These are phyloP conservation scores for Colletotrichum sp. DNA, from an alignment of 2,329 filamentous ascomycete species.

Conservation along the genomic window DNA sequence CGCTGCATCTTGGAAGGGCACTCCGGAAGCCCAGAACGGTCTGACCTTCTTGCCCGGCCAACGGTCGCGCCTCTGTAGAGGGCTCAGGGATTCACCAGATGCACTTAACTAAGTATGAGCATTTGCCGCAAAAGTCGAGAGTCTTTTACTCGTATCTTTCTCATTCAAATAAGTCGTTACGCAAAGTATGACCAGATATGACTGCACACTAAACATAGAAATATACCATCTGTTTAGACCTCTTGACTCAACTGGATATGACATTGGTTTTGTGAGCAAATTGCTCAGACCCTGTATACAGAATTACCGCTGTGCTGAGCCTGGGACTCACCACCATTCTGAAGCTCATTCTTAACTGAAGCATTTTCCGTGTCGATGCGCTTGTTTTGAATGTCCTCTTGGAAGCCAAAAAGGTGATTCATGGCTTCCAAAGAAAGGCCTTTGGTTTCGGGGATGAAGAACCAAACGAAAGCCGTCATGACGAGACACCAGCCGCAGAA, in stretches of 20 bases:
- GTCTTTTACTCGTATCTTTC: neutral
- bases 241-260: neutral
- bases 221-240: neutral
- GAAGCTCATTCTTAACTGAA: neutral
- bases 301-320: neutral
- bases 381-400: neutral
- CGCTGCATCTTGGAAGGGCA: neutral
- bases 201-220: neutral
- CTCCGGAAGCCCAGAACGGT: neutral
- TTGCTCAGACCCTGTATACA: neutral
- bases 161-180: neutral
- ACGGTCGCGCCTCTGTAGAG: neutral
- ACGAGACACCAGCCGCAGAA: slow-evolving; percentile 42
- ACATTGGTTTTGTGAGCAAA: neutral
- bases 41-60: neutral
- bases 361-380: neutral
- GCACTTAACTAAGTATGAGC: neutral
- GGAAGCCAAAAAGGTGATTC: slow-evolving; percentile 17
- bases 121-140: neutral
- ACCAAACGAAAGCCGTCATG: slow-evolving; percentile 26
- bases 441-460: slow-evolving; percentile 59
- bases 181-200: neutral
- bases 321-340: neutral
- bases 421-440: slow-evolving; percentile 30
- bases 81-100: neutral